phyloP scores from a whole-genome alignment of 352 stramenopile genomes.

The Globisporangium nunn region DNA sequence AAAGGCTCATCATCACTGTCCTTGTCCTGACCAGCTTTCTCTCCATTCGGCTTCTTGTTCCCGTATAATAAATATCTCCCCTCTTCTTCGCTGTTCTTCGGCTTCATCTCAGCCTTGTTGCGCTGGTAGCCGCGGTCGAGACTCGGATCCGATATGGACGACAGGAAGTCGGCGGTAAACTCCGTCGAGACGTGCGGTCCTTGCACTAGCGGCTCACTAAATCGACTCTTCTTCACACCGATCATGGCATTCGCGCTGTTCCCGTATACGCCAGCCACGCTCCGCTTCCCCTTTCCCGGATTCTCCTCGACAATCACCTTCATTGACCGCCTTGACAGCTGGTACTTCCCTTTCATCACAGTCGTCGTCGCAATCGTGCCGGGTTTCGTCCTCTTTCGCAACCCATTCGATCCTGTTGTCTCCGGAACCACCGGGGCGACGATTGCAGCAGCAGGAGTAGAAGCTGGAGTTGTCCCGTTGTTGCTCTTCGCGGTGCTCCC shows the following conservation, averaged over 20 bases:
- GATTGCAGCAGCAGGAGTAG: background rate
- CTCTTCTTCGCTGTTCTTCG: background rate
- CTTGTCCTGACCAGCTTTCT: background rate
- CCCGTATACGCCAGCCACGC: constrained; percentile 6
- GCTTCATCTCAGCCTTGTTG: background rate
- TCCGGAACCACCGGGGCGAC: background rate
- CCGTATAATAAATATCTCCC: constrained; percentile 39
- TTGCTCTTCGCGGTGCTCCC: background rate
- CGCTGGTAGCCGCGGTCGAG: constrained; percentile 1
- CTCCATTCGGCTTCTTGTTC: constrained; percentile 12
- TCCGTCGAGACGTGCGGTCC: background rate
- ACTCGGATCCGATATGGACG: constrained; percentile 2
- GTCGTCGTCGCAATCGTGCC: constrained; percentile 21
- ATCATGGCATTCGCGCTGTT: no score
- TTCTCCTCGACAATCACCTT: constrained; percentile 26
- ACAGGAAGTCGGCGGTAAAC: constrained; percentile 8
- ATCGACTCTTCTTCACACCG: constrained; percentile 11
- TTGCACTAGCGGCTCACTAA: constrained; percentile 13
- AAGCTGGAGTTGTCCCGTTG: background rate
- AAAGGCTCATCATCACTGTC: constrained; percentile 11
- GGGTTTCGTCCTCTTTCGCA: constrained; percentile 21
- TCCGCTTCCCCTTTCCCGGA: constrained; percentile 5
- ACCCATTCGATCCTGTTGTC: constrained; percentile 33
- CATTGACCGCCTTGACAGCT: constrained; percentile 29
- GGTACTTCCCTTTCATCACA: constrained; percentile 34